Conservation (phyloP, 768 basidiomycete species). For the Wakefieldia striispora region DNA sequence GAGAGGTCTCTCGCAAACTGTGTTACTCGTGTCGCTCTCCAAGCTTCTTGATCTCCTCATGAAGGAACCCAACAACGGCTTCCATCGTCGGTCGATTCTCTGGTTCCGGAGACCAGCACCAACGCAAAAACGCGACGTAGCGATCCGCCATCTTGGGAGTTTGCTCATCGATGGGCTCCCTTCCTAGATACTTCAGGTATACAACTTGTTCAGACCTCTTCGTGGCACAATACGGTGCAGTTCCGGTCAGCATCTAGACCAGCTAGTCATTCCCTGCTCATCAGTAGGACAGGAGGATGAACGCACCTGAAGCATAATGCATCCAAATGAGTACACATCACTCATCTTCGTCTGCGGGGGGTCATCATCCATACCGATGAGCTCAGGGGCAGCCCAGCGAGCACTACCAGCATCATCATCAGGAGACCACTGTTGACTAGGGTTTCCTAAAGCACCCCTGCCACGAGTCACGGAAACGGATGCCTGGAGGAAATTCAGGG, state of each 20-base stretch:
- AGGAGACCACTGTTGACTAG: neutral
- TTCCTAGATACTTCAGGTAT: conserved; percentile 12
- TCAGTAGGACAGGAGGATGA: neutral
- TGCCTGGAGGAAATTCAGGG: neutral
- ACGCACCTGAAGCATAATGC: conserved; percentile 16
- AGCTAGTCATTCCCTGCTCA: neutral
- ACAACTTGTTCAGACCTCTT: conserved; percentile 11
- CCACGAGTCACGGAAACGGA: conserved; percentile 1
- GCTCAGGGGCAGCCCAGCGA: conserved; percentile 14
- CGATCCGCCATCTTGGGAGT: conserved; percentile 3
- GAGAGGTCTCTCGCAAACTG: too few relatives aligned
- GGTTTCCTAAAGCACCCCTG: conserved; percentile 1
- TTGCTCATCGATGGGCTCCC: conserved; percentile 11
- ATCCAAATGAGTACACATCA: conserved; percentile 15
- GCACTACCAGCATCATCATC: neutral
- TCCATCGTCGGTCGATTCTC: conserved; percentile 11
- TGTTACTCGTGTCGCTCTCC: neutral
- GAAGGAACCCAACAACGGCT: conserved; percentile 1
- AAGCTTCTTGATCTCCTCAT: neutral
- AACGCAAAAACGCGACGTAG: conserved; percentile 3
- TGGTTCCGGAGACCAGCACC: conserved; percentile 11
- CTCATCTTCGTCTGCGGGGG: conserved; percentile 9
- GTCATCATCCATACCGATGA: conserved; percentile 2
- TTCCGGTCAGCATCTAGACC: conserved; percentile 7
- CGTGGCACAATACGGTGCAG: conserved; percentile 7